A percentile compares a stretch with the other conserved stretches of the same genome.
Evolutionary conservation across 2,329 filamentous ascomycete species (phyloP).

Genomic region (Aspergillus novofumigatus): DNA sequence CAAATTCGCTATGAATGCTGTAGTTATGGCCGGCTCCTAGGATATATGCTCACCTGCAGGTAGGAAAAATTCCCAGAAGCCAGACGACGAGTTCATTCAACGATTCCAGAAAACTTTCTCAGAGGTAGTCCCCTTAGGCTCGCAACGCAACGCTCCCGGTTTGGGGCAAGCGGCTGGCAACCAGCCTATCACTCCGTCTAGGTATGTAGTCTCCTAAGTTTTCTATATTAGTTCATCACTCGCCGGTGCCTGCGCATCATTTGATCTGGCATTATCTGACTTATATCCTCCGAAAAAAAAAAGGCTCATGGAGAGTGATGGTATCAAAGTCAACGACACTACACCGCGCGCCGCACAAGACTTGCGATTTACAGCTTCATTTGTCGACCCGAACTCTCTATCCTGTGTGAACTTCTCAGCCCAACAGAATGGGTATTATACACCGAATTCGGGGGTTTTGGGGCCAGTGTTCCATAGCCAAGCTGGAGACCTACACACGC

Average conservation of each 20-base stretch:
- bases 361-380: slow-evolving; percentile 83
- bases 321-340: slow-evolving; percentile 72
- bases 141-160: slow-evolving; percentile 28
- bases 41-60: slow-evolving; percentile 9
- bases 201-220: slow-evolving; percentile 15
- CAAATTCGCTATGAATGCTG: slow-evolving; percentile 4
- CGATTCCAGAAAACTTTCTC: slow-evolving; percentile 82
- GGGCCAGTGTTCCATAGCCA: slow-evolving; percentile 75
- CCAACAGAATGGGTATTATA: slow-evolving; percentile 79
- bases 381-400: slow-evolving; percentile 81
- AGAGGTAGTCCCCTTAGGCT: slow-evolving; percentile 55
- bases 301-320: slow-evolving; percentile 46
- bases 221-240: not conserved
- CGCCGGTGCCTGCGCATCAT: not conserved
- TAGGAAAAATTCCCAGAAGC: slow-evolving; percentile 78
- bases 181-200: slow-evolving; percentile 19
- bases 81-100: slow-evolving; percentile 76
- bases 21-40: slow-evolving; percentile 5
- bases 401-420: slow-evolving; percentile 75
- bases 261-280: slow-evolving; percentile 9
- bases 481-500: slow-evolving; percentile 83
- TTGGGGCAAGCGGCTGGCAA: slow-evolving; percentile 18
- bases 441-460: slow-evolving; percentile 76
- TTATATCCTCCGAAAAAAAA: not conserved
- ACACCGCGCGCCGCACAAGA: slow-evolving; percentile 77